Percentiles rank a stretch among this genome's conserved stretches.
Evolutionary conservation across 352 stramenopile genomes (phyloP).

Genomic region (Phytophthora fragariaefolia): DNA sequence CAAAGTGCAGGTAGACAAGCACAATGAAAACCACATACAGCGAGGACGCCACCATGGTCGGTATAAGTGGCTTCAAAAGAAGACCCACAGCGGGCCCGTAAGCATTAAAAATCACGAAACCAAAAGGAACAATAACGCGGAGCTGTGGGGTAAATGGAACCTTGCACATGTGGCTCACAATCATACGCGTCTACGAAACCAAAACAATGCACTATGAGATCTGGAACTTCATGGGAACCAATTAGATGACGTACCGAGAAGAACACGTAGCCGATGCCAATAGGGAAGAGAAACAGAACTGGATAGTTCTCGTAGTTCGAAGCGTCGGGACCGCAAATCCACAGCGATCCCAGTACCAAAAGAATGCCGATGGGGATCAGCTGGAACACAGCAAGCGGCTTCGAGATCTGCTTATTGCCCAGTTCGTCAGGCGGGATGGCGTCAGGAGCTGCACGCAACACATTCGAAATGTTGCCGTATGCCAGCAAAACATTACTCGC

Average conservation of each 20-base stretch:
- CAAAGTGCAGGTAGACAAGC: constrained; percentile 82
- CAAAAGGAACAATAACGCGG: constrained; percentile 82
- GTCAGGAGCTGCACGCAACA: constrained; percentile 59
- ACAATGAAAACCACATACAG: constrained; percentile 82
- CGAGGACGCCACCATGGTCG: constrained; percentile 68
- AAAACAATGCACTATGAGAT: constrained; percentile 10
- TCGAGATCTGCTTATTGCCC: constrained; percentile 87
- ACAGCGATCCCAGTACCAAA: constrained; percentile 63
- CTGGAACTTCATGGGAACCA: not conserved
- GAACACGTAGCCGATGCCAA: constrained; percentile 86
- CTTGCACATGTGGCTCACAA: constrained; percentile 92
- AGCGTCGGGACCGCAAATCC: constrained; percentile 75
- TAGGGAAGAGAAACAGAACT: constrained; percentile 78
- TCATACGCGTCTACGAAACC: constrained; percentile 83
- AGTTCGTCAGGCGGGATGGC: constrained; percentile 71
- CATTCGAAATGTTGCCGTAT: constrained; percentile 78
- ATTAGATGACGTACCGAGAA: constrained; percentile 64
- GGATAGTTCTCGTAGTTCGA: constrained; percentile 74
- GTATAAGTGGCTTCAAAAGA: constrained; percentile 55
- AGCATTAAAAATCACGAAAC: constrained; percentile 76
- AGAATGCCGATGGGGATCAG: constrained; percentile 75
- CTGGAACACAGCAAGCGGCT: constrained; percentile 78
- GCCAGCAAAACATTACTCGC: constrained; percentile 81
- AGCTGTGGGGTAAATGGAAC: constrained; percentile 84
- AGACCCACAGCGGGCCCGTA: constrained; percentile 63